Evolutionary conservation across 2,329 filamentous ascomycete species (phyloP).

Genomic region (Acrocalymma vagum): DNA sequence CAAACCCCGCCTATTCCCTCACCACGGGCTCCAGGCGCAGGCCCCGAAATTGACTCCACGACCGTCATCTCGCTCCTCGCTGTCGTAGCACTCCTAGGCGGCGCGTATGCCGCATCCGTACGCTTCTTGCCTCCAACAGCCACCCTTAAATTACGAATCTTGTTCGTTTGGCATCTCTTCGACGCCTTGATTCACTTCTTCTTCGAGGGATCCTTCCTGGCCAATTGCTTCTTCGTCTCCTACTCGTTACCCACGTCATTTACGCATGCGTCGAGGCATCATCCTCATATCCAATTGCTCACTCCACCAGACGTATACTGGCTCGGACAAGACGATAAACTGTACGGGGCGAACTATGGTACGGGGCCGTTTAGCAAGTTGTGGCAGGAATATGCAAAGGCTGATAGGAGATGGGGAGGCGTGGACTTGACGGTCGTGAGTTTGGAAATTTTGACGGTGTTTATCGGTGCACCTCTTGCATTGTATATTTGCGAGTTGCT

Average conservation of each 20-base stretch:
- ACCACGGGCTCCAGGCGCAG: constrained; percentile 62
- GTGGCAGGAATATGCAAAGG: constrained; percentile 74
- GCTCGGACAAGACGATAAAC: constrained; percentile 60
- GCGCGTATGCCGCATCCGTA: constrained; percentile 60
- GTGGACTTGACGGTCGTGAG: constrained; percentile 67
- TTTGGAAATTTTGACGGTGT: constrained; percentile 69
- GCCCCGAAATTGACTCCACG: constrained; percentile 53
- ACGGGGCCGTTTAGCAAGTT: constrained; percentile 61
- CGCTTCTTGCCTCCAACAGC: constrained; percentile 62
- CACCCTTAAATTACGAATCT: constrained; percentile 69
- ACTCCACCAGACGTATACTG: constrained; percentile 61
- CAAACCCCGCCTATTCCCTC: constrained; percentile 68
- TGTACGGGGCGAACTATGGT: constrained; percentile 69
- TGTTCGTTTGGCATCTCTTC: constrained; percentile 96
- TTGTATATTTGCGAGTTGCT: constrained; percentile 65
- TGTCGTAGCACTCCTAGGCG: constrained; percentile 62
- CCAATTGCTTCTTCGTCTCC: constrained; percentile 88
- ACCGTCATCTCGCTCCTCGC: constrained; percentile 65
- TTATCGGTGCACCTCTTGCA: constrained; percentile 66
- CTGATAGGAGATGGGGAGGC: constrained; percentile 68
- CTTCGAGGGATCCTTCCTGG: constrained; percentile 91
- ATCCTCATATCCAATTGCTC: constrained; percentile 46
- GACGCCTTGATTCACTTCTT: constrained; percentile 91
- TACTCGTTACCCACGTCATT: constrained; percentile 52
- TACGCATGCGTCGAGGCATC: constrained; percentile 32